These are phyloP conservation scores for Nicotiana tabacum DNA, from an alignment of 257 asterid species.

Conservation along the genomic window DNA sequence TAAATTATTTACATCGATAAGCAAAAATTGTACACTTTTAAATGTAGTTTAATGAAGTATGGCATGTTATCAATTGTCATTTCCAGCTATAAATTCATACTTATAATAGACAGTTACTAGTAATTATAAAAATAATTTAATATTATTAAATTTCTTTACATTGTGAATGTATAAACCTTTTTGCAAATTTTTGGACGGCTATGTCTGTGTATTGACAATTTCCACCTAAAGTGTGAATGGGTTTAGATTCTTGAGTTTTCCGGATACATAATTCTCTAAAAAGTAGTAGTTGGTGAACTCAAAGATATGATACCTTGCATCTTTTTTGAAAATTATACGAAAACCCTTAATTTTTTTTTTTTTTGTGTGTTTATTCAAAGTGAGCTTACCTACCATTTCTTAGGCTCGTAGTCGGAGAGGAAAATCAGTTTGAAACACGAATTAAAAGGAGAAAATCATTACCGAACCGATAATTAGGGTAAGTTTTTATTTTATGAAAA, in stretches of 20 bases:
- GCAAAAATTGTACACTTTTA: not conserved
- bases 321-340: not conserved
- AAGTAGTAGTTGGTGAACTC: not conserved
- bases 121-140: not conserved
- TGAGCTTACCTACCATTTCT: not conserved
- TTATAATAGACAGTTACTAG: not conserved
- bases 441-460: not conserved
- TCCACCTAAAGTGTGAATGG: not conserved
- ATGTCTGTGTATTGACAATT: not conserved
- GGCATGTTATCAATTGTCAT: not conserved
- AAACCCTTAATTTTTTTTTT: not conserved
- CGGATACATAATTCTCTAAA: not conserved
- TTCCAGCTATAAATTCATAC: not conserved
- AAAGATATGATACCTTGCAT: not conserved
- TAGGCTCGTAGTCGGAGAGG: not conserved
- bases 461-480: no score
- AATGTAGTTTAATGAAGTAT: not conserved
- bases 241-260: not conserved
- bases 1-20: not conserved
- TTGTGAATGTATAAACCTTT: no score
- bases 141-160: not conserved
- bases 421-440: not conserved
- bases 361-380: not conserved
- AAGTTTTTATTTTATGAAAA: no score
- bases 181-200: not conserved